Conservation (phyloP, 2,329 filamentous ascomycete species). For the Neoarthrinium moseri region DNA sequence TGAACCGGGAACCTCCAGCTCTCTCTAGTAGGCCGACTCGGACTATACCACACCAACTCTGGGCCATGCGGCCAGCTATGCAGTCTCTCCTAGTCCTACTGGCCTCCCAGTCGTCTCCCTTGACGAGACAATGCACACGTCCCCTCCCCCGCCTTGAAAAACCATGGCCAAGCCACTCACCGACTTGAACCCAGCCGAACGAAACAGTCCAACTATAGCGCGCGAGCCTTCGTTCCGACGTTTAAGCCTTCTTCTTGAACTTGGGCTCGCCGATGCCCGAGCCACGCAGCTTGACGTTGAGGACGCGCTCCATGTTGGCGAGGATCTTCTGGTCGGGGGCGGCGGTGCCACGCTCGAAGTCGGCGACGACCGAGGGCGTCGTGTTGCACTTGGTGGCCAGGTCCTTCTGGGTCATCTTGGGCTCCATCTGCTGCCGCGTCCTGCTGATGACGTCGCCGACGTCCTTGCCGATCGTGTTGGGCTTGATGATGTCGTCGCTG, state of each 20-base stretch:
- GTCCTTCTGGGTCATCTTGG: conserved; percentile 94
- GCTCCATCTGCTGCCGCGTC: conserved; percentile 76
- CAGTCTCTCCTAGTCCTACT: too few relatives aligned
- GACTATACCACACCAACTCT: too few relatives aligned
- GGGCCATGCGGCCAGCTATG: too few relatives aligned
- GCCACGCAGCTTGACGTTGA: conserved; percentile 87
- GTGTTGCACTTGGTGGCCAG: conserved; percentile 87
- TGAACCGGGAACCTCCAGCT: too few relatives aligned
- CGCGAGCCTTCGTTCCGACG: too few relatives aligned
- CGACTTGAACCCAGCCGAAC: too few relatives aligned
- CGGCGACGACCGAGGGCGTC: conserved; percentile 73
- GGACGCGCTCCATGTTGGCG: conserved; percentile 72
- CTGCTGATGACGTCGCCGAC: conserved; percentile 83
- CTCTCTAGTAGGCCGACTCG: too few relatives aligned
- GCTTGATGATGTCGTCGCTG: conserved; percentile 95
- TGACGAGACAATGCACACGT: too few relatives aligned
- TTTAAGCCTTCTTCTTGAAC: conserved; percentile 47
- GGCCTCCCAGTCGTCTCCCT: too few relatives aligned
- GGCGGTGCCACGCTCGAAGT: conserved; percentile 80
- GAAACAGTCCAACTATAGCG: too few relatives aligned
- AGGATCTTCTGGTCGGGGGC: conserved; percentile 83
- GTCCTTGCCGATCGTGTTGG: conserved; percentile 79
- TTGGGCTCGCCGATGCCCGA: conserved; percentile 81
- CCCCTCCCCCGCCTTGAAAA: too few relatives aligned
- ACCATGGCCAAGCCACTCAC: too few relatives aligned